phyloP scores from a whole-genome alignment of 805 yeast species.

The Starmerella apicola region DNA sequence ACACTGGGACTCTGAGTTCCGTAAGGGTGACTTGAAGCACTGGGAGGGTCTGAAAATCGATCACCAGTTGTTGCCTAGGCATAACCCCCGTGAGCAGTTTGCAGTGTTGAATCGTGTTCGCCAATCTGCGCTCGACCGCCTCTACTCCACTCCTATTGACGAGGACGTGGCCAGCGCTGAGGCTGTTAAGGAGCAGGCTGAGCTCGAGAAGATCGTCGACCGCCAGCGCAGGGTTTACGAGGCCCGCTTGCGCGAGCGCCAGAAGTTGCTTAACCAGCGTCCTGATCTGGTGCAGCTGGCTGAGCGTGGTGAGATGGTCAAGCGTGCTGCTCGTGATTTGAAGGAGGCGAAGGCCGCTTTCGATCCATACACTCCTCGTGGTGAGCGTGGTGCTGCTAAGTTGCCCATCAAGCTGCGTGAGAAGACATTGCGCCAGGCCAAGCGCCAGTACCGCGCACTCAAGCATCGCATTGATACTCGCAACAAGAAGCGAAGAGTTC shows the following conservation, averaged over 20 bases:
- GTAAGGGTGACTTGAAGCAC: constrained; percentile 64
- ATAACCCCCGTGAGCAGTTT: constrained; percentile 54
- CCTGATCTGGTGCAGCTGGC: constrained; percentile 21
- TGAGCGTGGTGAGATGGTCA: constrained; percentile 16
- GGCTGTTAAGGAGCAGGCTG: constrained; percentile 6
- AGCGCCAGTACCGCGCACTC: constrained; percentile 22
- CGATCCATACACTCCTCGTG: constrained; percentile 23
- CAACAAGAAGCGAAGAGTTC: constrained; percentile 21
- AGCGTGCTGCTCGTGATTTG: constrained; percentile 18
- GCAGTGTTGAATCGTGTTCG: constrained; percentile 45
- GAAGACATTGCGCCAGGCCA: constrained; percentile 22
- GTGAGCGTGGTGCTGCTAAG: constrained; percentile 24
- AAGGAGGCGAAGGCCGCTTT: constrained; percentile 18
- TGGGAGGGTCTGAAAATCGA: constrained; percentile 52
- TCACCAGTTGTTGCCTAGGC: constrained; percentile 45
- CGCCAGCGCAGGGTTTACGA: constrained; percentile 5
- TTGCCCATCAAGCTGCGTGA: constrained; percentile 23
- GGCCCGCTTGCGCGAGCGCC: constrained; percentile 11
- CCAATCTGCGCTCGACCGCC: constrained; percentile 11
- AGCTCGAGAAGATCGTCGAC: constrained; percentile 3
- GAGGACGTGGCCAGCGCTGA: constrained; percentile 1
- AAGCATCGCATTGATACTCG: constrained; percentile 20
- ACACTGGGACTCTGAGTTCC: constrained; percentile 79
- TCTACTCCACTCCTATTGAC: constrained; percentile 7
- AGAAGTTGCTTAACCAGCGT: constrained; percentile 14